Evolutionary conservation across 345 rosid species (phyloP).

Genomic region (Populus davidiana): DNA sequence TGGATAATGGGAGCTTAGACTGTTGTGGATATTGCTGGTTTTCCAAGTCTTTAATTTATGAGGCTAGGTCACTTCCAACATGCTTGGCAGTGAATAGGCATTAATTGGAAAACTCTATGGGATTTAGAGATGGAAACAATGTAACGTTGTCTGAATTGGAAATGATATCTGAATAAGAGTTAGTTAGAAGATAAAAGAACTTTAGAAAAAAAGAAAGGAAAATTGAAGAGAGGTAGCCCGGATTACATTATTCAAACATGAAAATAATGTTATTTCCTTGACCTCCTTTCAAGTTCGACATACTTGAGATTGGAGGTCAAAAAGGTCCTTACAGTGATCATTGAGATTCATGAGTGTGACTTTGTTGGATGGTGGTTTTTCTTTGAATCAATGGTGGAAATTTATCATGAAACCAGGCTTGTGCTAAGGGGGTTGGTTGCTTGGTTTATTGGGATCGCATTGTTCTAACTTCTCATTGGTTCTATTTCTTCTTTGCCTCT

Average conservation of each 20-base stretch:
- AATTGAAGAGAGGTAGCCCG: background rate
- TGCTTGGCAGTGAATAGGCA: slow-evolving; percentile 16
- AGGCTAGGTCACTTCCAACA: slow-evolving; percentile 23
- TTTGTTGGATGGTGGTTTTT: background rate
- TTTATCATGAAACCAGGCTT: background rate
- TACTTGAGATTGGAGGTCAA: slow-evolving; percentile 5
- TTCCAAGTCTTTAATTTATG: slow-evolving; percentile 15
- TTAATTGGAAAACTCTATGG: slow-evolving; percentile 6
- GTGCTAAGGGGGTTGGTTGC: background rate
- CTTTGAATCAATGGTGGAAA: background rate
- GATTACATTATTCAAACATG: slow-evolving; percentile 4
- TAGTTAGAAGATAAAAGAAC: background rate
- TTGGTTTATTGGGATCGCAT: background rate
- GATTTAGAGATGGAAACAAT: slow-evolving; percentile 14
- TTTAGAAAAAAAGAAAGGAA: background rate
- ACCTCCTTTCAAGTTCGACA: slow-evolving; percentile 10
- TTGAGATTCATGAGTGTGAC: background rate
- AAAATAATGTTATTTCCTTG: background rate
- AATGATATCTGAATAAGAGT: slow-evolving; percentile 12
- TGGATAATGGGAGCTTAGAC: slow-evolving; percentile 30
- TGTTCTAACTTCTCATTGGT: background rate
- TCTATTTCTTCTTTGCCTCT: background rate
- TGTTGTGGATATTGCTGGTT: slow-evolving; percentile 31
- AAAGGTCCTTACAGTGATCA: background rate
- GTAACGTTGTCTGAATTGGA: slow-evolving; percentile 3